These are phyloP conservation scores for Pythium volutum DNA, from an alignment of 352 stramenopile species.

Conservation along the genomic window DNA sequence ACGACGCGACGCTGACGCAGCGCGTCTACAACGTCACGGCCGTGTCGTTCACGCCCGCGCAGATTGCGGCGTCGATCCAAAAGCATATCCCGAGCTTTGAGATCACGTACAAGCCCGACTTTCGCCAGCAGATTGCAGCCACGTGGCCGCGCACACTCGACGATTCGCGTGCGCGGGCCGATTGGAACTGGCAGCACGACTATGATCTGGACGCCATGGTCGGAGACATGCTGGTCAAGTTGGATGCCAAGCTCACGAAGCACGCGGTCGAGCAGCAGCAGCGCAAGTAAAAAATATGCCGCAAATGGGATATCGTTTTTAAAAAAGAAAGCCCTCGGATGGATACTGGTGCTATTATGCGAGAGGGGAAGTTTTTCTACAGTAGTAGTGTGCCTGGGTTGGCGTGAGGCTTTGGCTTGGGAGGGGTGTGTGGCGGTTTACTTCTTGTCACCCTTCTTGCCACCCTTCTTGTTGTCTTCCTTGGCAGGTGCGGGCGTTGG, in stretches of 20 bases:
- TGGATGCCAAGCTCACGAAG: constrained; percentile 75
- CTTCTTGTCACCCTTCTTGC: no score
- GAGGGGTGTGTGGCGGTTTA: no score
- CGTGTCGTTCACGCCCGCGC: constrained; percentile 85
- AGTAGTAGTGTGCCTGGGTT: no score
- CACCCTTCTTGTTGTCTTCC: constrained; percentile 32
- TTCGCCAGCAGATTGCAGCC: constrained; percentile 89
- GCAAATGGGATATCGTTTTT: no score
- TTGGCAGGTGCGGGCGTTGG: constrained; percentile 11
- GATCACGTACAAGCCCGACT: constrained; percentile 88
- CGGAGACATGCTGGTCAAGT: constrained; percentile 86
- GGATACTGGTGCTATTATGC: no score
- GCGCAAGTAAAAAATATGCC: not conserved
- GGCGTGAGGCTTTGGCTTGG: no score
- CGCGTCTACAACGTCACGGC: constrained; percentile 91
- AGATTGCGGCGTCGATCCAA: constrained; percentile 83
- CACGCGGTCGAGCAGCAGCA: constrained; percentile 15
- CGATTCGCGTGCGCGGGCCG: constrained; percentile 70
- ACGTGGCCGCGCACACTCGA: constrained; percentile 89
- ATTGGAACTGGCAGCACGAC: constrained; percentile 89
- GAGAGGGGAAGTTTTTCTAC: no score
- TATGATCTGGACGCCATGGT: constrained; percentile 90
- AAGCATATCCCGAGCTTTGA: constrained; percentile 87
- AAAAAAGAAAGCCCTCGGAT: no score
- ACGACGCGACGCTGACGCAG: constrained; percentile 65